Evolutionary conservation across 1,284 basidiomycete genomes (phyloP).

Genomic region (Takashimella tepidaria): DNA sequence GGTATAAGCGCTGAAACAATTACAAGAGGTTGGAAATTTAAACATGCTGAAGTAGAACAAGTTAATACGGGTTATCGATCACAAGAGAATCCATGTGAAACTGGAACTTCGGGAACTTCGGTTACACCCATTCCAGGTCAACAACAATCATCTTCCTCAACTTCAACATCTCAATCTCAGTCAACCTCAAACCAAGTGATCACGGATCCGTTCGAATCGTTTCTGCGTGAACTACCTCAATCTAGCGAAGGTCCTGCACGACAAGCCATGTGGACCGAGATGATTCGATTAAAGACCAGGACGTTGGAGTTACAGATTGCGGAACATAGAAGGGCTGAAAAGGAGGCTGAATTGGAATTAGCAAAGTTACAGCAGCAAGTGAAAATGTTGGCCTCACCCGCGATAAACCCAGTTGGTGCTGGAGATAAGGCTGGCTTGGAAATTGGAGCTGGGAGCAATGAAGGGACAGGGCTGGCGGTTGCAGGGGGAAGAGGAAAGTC

Average conservation of each 20-base stretch:
- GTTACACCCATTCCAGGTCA: too few relatives aligned
- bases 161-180: background rate
- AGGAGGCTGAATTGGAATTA: constrained; percentile 41
- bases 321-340: constrained; percentile 37
- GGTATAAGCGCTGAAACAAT: background rate
- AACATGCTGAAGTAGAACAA: background rate
- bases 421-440: too few relatives aligned
- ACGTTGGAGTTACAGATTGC: constrained; percentile 45
- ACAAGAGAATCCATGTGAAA: background rate
- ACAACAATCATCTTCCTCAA: too few relatives aligned
- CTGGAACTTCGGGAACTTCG: too few relatives aligned
- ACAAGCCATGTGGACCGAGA: constrained; percentile 37
- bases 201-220: constrained; percentile 14
- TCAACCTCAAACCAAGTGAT: background rate
- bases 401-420: too few relatives aligned
- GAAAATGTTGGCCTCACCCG: background rate
- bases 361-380: constrained; percentile 20
- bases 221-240: constrained; percentile 15
- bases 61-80: background rate
- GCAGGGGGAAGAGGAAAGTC: background rate
- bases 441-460: too few relatives aligned
- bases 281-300: constrained; percentile 35
- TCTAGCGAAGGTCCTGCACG: constrained; percentile 23
- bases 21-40: background rate
- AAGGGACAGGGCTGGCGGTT: too few relatives aligned